Base-by-base conservation (phyloP, 2,329 filamentous ascomycete genomes). In the Pseudogymnoascus sp. region DNA sequence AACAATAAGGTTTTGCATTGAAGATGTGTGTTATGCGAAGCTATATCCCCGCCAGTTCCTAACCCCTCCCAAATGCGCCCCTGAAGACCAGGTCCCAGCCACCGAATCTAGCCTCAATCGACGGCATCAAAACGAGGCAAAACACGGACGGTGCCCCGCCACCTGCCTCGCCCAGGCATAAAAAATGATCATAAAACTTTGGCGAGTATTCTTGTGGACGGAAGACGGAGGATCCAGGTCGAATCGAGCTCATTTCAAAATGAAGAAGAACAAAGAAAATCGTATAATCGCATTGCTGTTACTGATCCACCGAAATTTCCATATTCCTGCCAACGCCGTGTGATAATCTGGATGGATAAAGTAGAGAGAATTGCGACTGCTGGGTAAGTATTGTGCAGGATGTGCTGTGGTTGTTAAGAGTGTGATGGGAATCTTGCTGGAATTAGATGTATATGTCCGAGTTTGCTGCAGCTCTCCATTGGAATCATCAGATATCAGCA, bases 221-320 rank as follows among this genome's bases (percentile, higher is more conserved):
- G 50, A 33, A 26, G 50, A 28, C 33, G 28, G 50, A 57, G 50
- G 50, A 57, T 35, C 28, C 50, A 57, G 35, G 50, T 57, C 50
- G 50, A 35, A 57, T 33, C 50, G 50, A 57, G 50, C 26, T 33
- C 28, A 7, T 57, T 57, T 57, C 50, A 57, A 57, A 35, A 57
- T 57, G 50, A 57, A 31, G n/a, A 31, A 53, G 50, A 57, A 33
- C 50, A 57, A 57, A 57, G 28, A 57, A 57, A 57, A 57, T 57
- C 50, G 50, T 57, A 57, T 57, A 57, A 57, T 57, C 50, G 50
- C 50, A 33, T 57, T 57, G 50, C 50, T 57, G 50, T 33, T 57
- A 13, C 28, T 57, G 50, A 26, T 57, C 50, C 50, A 21, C 50
- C 50, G 31, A 33, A 11, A 57, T 57, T 57, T 57, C 50, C 50